phyloP scores from a whole-genome alignment of 2,329 filamentous ascomycete species.

The Trichophyton equinum region DNA sequence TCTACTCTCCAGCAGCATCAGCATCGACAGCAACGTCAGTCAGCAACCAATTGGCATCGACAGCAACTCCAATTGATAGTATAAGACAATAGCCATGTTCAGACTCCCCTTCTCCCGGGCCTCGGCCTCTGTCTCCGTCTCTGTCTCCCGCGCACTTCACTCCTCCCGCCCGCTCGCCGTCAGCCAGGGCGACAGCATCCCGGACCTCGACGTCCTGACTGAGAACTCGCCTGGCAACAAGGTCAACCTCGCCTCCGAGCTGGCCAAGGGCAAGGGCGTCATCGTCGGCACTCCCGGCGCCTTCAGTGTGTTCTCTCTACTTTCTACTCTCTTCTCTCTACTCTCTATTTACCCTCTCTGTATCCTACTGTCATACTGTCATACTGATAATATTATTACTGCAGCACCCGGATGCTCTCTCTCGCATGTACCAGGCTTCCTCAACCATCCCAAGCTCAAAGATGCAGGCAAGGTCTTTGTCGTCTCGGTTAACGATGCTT shows the following conservation, averaged over 20 bases:
- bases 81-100: too few relatives aligned
- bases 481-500: conserved; percentile 84
- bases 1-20: too few relatives aligned
- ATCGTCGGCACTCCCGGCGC: conserved; percentile 78
- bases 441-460: conserved; percentile 65
- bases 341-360: conserved; percentile 19
- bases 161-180: conserved; percentile 40
- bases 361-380: neutral
- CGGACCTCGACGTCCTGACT: conserved; percentile 61
- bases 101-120: too few relatives aligned
- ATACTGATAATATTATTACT: neutral
- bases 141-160: conserved; percentile 20
- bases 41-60: too few relatives aligned
- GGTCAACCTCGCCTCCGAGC: conserved; percentile 70
- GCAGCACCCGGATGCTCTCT: conserved; percentile 53
- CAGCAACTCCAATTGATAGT: too few relatives aligned
- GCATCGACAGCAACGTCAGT: too few relatives aligned
- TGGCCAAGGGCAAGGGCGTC: conserved; percentile 58
- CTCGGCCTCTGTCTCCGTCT: neutral
- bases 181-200: conserved; percentile 66
- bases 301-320: conserved; percentile 42
- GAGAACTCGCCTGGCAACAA: conserved; percentile 86
- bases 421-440: conserved; percentile 73
- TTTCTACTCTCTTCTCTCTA: neutral
- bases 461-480: conserved; percentile 77